Evolutionary conservation across 2,329 filamentous ascomycete species (phyloP).

Genomic region (Meredithiella fracta): DNA sequence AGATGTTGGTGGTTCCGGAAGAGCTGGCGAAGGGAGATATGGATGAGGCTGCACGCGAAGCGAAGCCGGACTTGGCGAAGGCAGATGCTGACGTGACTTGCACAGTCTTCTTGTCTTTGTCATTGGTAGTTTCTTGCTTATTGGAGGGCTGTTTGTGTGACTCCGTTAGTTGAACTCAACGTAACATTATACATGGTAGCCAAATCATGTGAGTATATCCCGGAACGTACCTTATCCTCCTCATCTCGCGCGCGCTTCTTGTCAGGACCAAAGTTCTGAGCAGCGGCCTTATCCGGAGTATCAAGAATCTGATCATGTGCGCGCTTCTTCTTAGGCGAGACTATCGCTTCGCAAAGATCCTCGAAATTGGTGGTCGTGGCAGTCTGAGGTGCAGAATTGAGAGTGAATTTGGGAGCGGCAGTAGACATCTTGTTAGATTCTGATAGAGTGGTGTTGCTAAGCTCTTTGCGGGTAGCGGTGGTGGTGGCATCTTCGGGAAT

Average conservation of each 20-base stretch:
- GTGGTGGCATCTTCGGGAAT: slow-evolving; percentile 43
- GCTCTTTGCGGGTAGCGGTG: slow-evolving; percentile 44
- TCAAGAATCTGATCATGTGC: slow-evolving; percentile 42
- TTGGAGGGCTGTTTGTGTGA: background rate
- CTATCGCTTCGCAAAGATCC: slow-evolving; percentile 31
- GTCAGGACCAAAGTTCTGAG: slow-evolving; percentile 34
- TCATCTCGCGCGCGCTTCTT: slow-evolving; percentile 48
- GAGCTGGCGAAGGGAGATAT: slow-evolving; percentile 48
- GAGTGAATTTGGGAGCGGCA: slow-evolving; percentile 19
- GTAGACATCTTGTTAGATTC: slow-evolving; percentile 22
- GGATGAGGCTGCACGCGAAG: slow-evolving; percentile 43
- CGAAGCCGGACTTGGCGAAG: slow-evolving; percentile 53
- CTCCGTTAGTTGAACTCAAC: background rate
- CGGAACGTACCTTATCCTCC: slow-evolving; percentile 21
- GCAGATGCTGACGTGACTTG: slow-evolving; percentile 37
- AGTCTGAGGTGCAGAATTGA: slow-evolving; percentile 22
- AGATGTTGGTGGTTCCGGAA: slow-evolving; percentile 23
- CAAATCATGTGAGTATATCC: background rate
- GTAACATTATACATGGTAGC: no score
- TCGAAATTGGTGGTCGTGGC: slow-evolving; percentile 22
- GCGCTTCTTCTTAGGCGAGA: slow-evolving; percentile 51
- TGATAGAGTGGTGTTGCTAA: slow-evolving; percentile 48
- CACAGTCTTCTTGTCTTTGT: slow-evolving; percentile 16
- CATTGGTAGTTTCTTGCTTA: slow-evolving; percentile 18
- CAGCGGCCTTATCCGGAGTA: slow-evolving; percentile 24